Conservation (phyloP, 345 rosid genomes). For the Erodium maritimum region DNA sequence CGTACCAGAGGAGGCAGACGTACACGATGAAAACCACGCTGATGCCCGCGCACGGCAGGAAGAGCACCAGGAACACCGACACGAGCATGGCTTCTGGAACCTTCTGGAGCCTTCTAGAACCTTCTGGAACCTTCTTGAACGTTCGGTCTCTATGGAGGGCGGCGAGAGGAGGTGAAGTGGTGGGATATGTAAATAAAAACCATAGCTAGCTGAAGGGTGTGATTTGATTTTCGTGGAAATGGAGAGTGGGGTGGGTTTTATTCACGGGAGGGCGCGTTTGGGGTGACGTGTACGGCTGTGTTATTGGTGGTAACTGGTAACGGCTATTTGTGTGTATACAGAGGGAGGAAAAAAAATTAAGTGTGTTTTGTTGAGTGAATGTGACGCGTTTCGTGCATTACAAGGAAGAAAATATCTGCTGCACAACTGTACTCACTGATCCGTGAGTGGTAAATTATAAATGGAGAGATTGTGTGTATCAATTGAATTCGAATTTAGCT, state of each 20-base stretch:
- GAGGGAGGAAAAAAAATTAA: not conserved
- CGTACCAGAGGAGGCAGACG: conserved; percentile 46
- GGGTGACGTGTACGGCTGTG: not conserved
- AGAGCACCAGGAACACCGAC: conserved; percentile 51
- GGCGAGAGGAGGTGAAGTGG: not conserved
- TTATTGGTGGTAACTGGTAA: not conserved
- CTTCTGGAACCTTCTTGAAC: no score
- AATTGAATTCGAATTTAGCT: no score
- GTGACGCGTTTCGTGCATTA: not conserved
- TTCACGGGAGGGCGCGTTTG: not conserved
- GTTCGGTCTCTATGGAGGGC: not conserved
- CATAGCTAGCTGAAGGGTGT: not conserved
- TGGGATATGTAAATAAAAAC: not conserved
- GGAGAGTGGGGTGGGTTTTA: not conserved
- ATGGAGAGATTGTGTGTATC: no score
- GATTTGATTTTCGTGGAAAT: no score
- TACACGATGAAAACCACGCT: conserved; percentile 45
- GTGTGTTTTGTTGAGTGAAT: not conserved
- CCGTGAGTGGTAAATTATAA: no score
- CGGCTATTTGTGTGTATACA: not conserved
- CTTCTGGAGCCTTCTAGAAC: no score
- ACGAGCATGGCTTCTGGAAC: conserved; percentile 21
- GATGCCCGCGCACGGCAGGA: conserved; percentile 63
- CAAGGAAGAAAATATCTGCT: not conserved
- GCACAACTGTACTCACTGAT: not conserved